Base-by-base conservation (phyloP, 306 rosid species). In the Styphnolobium japonicum region DNA sequence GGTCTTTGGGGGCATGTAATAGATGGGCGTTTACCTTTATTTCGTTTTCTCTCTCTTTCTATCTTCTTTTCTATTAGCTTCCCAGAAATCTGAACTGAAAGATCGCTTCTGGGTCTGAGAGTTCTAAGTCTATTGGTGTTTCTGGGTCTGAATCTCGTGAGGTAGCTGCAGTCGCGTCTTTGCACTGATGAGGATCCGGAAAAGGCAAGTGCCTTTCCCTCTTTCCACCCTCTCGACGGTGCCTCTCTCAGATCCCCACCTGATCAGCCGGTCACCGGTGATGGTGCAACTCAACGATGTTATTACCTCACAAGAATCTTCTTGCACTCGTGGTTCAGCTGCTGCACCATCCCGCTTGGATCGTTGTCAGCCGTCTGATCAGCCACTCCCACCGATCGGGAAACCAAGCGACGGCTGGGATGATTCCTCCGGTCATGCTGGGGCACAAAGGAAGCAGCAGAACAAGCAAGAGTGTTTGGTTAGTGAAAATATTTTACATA, bases 151-250 rank as follows among this genome's bases (percentile, higher is more conserved):
- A 79, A 79, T 79, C 85, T 58, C 7, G 49, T 55, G 46, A 37
- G 36, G 2, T 19, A 56, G 56, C 16, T 15, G 9, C 48, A 48
- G 63, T 49, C 58, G 63, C 33, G 10, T 18, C 78, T 76, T 82
- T 72, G 74, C 80, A 80, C 78, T 82, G 82, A 92, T 93, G 98
- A 91, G 98, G 87, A 94, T 94, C 91, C 91, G 97, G 16, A 90
- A 90, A 73, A 80, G 97, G 4, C 88, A 74, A 79, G 77, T 83
- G 2, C 87, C 93, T 67, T 87, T 85, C 34, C 88, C 94, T 45
- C 82, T 88, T 4, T 81, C 91, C 0, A 84, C 91, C 67, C 86
- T 87, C 34, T 84, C 86, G 27, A 89, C 94, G 57, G 73, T 73
- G 37, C 83, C 89, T 53, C 74, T 85, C 73, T 82, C 97, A 87